A percentile compares a stretch with the other conserved stretches of the same genome.
Conservation (phyloP, 2,329 filamentous ascomycete genomes). For the Didymosphaeria variabile region DNA sequence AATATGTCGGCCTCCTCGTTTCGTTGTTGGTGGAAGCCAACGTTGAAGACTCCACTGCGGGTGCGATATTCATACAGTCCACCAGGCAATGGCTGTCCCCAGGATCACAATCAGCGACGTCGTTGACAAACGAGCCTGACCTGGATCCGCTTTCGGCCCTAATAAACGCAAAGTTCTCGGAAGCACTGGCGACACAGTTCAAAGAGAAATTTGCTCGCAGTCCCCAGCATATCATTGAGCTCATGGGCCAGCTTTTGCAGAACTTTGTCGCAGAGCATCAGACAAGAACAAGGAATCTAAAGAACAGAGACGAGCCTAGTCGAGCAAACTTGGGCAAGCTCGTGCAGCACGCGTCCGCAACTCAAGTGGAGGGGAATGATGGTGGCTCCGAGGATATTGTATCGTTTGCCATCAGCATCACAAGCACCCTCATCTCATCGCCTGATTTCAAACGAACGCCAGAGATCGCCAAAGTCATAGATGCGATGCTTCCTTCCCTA, state of each 20-base stretch:
- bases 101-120: constrained; percentile 17
- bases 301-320: constrained; percentile 30
- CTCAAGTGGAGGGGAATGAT: constrained; percentile 16
- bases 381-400: constrained; percentile 48
- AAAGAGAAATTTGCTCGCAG: constrained; percentile 70
- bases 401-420: constrained; percentile 52
- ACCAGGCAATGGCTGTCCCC: constrained; percentile 66
- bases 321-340: constrained; percentile 39
- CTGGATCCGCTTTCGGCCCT: constrained; percentile 60
- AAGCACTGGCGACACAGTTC: constrained; percentile 70
- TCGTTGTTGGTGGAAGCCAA: constrained; percentile 57
- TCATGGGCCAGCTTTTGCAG: constrained; percentile 68
- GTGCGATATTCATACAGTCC: constrained; percentile 68
- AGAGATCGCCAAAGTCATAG: constrained; percentile 26
- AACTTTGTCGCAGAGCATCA: constrained; percentile 53
- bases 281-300: constrained; percentile 51
- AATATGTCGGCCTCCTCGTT: constrained; percentile 34
- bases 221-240: constrained; percentile 70
- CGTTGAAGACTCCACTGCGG: constrained; percentile 64
- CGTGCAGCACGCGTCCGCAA: constrained; percentile 24
- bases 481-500: constrained; percentile 27
- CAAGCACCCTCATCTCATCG: constrained; percentile 48
- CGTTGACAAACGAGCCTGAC: constrained; percentile 40
- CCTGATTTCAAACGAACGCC: constrained; percentile 44
- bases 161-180: constrained; percentile 68